Percentiles rank a stretch among this genome's conserved stretches.
These are phyloP conservation scores for Chalciporus sphaerocephalus DNA, from an alignment of 768 basidiomycete genomes.

Conservation along the genomic window DNA sequence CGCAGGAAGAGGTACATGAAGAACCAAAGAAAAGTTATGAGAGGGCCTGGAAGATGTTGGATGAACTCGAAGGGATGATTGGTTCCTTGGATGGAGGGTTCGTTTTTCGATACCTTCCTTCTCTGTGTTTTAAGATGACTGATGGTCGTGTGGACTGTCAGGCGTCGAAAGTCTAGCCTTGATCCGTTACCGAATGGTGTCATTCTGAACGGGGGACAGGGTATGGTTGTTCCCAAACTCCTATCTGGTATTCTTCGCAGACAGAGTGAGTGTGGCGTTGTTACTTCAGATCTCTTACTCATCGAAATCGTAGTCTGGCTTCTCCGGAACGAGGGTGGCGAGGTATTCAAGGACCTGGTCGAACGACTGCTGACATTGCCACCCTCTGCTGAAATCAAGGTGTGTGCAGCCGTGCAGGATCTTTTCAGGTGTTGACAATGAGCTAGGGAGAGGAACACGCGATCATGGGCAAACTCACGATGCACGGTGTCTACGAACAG, in stretches of 20 bases:
- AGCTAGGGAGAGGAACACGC: conserved; percentile 68
- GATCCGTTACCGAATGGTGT: conserved; percentile 23
- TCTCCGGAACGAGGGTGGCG: conserved; percentile 51
- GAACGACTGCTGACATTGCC: conserved; percentile 56
- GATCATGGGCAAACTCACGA: conserved; percentile 70
- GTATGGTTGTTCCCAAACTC: conserved; percentile 56
- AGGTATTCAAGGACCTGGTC: conserved; percentile 50
- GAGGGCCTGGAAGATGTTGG: conserved; percentile 53
- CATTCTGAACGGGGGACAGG: conserved; percentile 31
- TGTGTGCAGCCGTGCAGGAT: conserved; percentile 22
- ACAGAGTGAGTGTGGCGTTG: conserved; percentile 49
- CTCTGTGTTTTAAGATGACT: background rate
- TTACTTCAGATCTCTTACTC: conserved; percentile 7
- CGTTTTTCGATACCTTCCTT: conserved; percentile 9
- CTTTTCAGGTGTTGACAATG: background rate
- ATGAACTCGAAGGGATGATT: conserved; percentile 57
- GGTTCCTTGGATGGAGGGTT: conserved; percentile 51
- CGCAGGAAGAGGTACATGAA: conserved; percentile 33
- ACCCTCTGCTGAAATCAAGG: conserved; percentile 55
- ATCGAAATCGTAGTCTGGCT: conserved; percentile 52
- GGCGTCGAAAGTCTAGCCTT: conserved; percentile 44
- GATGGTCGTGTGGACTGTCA: conserved; percentile 15
- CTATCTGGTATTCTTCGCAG: conserved; percentile 60
- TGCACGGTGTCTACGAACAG: conserved; percentile 71
- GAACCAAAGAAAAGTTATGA: conserved; percentile 54